Percentiles rank a stretch among this genome's conserved stretches.
Evolutionary conservation across 228 moss, liverwort and hornwort species (phyloP).

Genomic region (Sphagnum fallax): DNA sequence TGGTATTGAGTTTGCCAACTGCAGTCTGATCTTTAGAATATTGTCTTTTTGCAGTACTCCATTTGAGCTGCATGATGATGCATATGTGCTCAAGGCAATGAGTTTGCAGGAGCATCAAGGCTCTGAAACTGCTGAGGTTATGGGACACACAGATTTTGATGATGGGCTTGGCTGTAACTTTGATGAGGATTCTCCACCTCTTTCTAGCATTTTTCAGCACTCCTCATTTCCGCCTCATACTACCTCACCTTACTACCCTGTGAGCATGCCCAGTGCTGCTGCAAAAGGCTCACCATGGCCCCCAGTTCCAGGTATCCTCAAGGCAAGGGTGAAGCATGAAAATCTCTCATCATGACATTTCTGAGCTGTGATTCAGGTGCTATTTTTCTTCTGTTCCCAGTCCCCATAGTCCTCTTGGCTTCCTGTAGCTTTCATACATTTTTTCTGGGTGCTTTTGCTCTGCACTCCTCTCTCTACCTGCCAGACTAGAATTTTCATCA

Average conservation of each 20-base stretch:
- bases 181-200: conserved; percentile 81
- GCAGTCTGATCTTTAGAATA: no score
- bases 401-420: no score
- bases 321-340: conserved; percentile 95
- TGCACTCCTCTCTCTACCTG: no score
- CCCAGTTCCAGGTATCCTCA: conserved; percentile 39
- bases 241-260: conserved; percentile 50
- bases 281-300: conserved; percentile 33
- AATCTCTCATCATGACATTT: conserved; percentile 16
- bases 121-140: conserved; percentile 54
- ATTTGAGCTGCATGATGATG: conserved; percentile 96
- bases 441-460: no score
- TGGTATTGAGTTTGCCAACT: no score
- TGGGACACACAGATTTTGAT: conserved; percentile 69
- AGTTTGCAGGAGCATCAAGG: conserved; percentile 71
- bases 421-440: no score
- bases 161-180: conserved; percentile 69
- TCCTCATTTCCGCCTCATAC: conserved; percentile 63
- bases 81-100: conserved; percentile 96
- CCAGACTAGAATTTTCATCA: no score
- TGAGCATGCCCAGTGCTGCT: conserved; percentile 56
- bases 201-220: conserved; percentile 78
- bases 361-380: no score
- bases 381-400: no score
- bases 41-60: conserved; percentile 66